phyloP scores from a whole-genome alignment of 495 filamentous ascomycete genomes.

The Penicillium parvum region DNA sequence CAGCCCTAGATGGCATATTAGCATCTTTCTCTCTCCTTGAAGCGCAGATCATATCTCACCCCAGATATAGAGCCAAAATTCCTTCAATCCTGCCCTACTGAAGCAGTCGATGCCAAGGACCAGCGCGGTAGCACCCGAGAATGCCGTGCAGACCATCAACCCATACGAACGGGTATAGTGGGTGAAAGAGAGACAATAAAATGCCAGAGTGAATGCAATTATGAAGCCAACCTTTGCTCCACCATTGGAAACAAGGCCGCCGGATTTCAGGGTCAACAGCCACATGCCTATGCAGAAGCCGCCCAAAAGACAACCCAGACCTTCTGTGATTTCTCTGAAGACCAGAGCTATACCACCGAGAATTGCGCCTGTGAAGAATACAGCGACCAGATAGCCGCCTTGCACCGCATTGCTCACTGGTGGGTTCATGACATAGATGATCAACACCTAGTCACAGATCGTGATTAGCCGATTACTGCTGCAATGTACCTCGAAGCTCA shows the following conservation, averaged over 20 bases:
- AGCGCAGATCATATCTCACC: slow-evolving; percentile 37
- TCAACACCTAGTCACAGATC: slow-evolving; percentile 66
- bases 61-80: slow-evolving; percentile 97
- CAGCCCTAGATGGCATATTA: slow-evolving; percentile 46
- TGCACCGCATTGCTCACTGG: slow-evolving; percentile 74
- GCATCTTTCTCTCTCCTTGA: not conserved
- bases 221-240: slow-evolving; percentile 71
- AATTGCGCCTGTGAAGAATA: slow-evolving; percentile 66
- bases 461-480: not conserved
- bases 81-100: slow-evolving; percentile 81
- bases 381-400: slow-evolving; percentile 84
- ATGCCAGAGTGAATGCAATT: slow-evolving; percentile 58
- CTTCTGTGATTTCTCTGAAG: slow-evolving; percentile 83
- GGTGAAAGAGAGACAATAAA: slow-evolving; percentile 73
- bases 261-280: slow-evolving; percentile 72
- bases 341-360: slow-evolving; percentile 72
- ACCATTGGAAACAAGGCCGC: slow-evolving; percentile 62
- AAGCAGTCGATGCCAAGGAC: slow-evolving; percentile 90
- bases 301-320: slow-evolving; percentile 79
- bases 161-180: slow-evolving; percentile 73
- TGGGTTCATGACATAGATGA: slow-evolving; percentile 84
- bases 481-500: too few relatives aligned
- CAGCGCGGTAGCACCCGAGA: slow-evolving; percentile 72
- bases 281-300: slow-evolving; percentile 91
- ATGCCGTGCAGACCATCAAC: slow-evolving; percentile 70